Evolutionary conservation across 2,329 filamentous ascomycete genomes (phyloP).

Genomic region (Karstenula rhodostoma): DNA sequence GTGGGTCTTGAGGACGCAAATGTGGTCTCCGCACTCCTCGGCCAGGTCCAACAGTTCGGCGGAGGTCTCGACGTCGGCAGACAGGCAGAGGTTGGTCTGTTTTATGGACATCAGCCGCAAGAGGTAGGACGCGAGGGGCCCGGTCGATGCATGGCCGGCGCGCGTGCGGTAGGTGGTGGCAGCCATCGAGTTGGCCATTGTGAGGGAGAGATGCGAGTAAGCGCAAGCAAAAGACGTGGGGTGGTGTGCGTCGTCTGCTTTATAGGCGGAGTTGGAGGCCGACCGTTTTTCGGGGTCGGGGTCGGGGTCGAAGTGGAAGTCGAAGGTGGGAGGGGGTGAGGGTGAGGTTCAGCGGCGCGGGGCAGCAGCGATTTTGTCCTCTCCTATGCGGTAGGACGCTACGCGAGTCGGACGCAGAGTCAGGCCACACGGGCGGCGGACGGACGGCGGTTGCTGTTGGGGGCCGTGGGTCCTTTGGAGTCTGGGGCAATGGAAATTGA

Average conservation of each 20-base stretch:
- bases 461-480: not conserved
- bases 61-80: constrained; percentile 65
- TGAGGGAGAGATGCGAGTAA: constrained; percentile 9
- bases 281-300: not conserved
- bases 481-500: not conserved
- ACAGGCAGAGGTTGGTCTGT: constrained; percentile 62
- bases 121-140: constrained; percentile 58
- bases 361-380: not conserved
- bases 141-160: constrained; percentile 52
- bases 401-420: not conserved
- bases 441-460: constrained; percentile 5
- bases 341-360: too few species aligned
- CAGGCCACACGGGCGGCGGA: not conserved
- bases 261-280: constrained; percentile 7
- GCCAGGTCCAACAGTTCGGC: constrained; percentile 64
- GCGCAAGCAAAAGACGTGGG: not conserved
- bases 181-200: constrained; percentile 45
- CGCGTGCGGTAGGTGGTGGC: constrained; percentile 57
- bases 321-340: not conserved
- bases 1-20: constrained; percentile 68
- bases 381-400: not conserved
- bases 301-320: too few species aligned
- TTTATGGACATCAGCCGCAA: constrained; percentile 60
- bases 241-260: not conserved
- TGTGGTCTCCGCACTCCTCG: constrained; percentile 66